Evolutionary conservation across 2,329 filamentous ascomycete genomes (phyloP), one percentile per base, ranked within the genome.

Genomic region (Fusarium oxysporum): DNA sequence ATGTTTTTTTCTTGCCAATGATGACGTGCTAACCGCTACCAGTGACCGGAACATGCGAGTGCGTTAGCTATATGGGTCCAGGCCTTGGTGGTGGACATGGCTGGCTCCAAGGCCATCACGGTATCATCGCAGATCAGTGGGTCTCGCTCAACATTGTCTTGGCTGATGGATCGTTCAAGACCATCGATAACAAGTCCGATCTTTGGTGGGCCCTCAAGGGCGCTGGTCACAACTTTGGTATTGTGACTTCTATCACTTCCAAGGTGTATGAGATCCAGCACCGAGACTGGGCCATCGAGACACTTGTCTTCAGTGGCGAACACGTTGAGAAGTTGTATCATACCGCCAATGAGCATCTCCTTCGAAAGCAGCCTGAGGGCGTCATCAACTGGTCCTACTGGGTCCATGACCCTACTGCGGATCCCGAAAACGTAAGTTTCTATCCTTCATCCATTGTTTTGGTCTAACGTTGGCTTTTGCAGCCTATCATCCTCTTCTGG

Each of bases 321-420:
- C 84, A 88, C 61, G 82, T 88, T 12, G 85, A 86, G 68, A 79
- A 77, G 9, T 77, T 89, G 12, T 89, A 86, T 70, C 73, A 82
- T 11, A 79, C 81, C 5, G 82, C 83, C 33, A 89, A 89, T 57
- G 74, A 86, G 10, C 69, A 85, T 38, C 78, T 86, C 6, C 75
- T 85, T 10, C 81, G 82, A 43, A 83, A 80, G 8, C 84, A 86
- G 76, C 81, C 83, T 21, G 70, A 76, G 3, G 84, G 84, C 40
- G 66, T 89, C 23, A 83, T 85, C 68, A 86, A 87, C 77, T 89
- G 84, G 85, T 85, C 83, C 0, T 86, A 86, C 77, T 85, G 83
- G 83, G 77, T 84, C 30, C 82, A 82, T 54, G 80, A 82, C 45
- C 78, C 84, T 5, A 75, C 75, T 16, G 64, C 81, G 7, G 85